Evolutionary conservation across 2,329 filamentous ascomycete species (phyloP).

Genomic region (Claviceps sorghi): DNA sequence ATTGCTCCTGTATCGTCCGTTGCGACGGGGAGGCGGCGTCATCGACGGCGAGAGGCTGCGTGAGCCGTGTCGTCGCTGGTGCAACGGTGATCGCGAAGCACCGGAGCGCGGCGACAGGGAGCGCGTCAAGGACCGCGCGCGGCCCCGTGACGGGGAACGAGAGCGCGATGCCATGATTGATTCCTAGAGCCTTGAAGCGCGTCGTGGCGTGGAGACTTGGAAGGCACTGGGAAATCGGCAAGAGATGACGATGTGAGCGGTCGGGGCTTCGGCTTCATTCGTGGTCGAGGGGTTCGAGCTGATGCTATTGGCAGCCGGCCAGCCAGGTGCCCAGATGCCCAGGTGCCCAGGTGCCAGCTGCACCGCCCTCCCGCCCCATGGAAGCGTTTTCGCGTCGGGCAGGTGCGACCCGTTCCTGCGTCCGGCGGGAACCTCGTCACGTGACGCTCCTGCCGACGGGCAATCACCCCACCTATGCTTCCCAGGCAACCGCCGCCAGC

Average conservation of each 20-base stretch:
- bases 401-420: too few relatives aligned
- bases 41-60: slow-evolving; percentile 19
- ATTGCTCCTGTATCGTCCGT: slow-evolving; percentile 17
- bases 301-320: too few relatives aligned
- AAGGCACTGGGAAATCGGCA: not conserved
- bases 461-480: too few relatives aligned
- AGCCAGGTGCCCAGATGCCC: too few relatives aligned
- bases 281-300: too few relatives aligned
- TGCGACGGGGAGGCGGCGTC: slow-evolving; percentile 18
- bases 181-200: not conserved
- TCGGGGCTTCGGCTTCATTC: not conserved
- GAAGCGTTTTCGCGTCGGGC: too few relatives aligned
- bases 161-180: slow-evolving; percentile 15
- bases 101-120: slow-evolving; percentile 21
- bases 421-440: too few relatives aligned
- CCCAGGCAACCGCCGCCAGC: too few relatives aligned
- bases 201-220: not conserved
- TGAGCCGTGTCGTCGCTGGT: slow-evolving; percentile 19
- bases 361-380: too few relatives aligned
- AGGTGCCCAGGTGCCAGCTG: too few relatives aligned
- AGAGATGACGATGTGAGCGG: not conserved
- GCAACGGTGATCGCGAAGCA: slow-evolving; percentile 19
- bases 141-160: slow-evolving; percentile 19
- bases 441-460: too few relatives aligned
- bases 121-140: slow-evolving; percentile 19